A percentile compares a stretch with the other conserved stretches of the same genome.
Conservation (phyloP, 306 rosid species). For the Fragaria ananassa region DNA sequence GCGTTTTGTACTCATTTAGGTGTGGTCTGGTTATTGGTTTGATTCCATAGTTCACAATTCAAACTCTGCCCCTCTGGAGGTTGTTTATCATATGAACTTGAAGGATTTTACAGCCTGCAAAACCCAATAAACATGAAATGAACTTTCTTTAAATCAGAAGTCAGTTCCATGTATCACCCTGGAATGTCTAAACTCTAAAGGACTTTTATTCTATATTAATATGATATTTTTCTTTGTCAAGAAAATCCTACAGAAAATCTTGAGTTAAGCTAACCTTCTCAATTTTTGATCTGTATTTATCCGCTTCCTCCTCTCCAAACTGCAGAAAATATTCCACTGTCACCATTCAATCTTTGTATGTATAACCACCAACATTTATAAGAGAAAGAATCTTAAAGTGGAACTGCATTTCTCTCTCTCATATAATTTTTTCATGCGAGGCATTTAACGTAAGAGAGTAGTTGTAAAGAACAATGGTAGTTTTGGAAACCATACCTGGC, state of each 20-base stretch:
- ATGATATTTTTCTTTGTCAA: not conserved
- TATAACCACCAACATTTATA: not conserved
- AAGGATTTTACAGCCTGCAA: conserved; percentile 81
- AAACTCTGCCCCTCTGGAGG: not conserved
- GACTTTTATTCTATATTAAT: not conserved
- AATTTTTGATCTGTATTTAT: conserved; percentile 55
- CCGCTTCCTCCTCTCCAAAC: conserved; percentile 67
- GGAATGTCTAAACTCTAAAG: not conserved
- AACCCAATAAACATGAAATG: conserved; percentile 13
- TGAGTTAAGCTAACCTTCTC: conserved; percentile 45
- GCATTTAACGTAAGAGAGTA: not conserved
- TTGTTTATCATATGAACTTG: conserved; percentile 43
- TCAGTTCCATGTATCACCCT: not conserved
- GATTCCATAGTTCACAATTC: not conserved
- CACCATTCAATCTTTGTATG: not conserved
- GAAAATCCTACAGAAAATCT: not conserved
- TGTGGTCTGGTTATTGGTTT: too few relatives aligned
- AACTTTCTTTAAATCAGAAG: not conserved
- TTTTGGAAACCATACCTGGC: conserved; percentile 56
- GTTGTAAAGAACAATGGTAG: not conserved
- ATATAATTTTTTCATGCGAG: not conserved
- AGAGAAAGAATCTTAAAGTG: not conserved
- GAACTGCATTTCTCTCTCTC: not conserved
- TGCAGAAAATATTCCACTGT: conserved; percentile 30
- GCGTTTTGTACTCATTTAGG: too few relatives aligned